Percentiles rank a stretch among this genome's conserved stretches.
These are phyloP conservation scores for Pythium apleroticum DNA, from an alignment of 352 stramenopile genomes.

Conservation along the genomic window DNA sequence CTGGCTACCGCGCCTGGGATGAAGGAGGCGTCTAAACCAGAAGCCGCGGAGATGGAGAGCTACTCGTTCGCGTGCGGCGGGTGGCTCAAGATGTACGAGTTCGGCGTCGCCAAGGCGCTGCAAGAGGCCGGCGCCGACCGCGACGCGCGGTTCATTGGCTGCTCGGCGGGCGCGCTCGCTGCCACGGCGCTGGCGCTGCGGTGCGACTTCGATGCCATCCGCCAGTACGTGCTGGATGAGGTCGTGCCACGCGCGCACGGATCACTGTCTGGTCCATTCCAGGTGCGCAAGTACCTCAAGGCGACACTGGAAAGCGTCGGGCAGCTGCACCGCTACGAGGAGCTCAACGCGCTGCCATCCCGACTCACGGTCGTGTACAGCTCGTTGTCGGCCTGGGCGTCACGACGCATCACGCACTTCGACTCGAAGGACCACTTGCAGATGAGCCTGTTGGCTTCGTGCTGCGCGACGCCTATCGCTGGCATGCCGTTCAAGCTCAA, in stretches of 20 bases:
- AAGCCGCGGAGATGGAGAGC: slow-evolving; percentile 29
- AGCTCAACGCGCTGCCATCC: slow-evolving; percentile 45
- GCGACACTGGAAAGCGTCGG: slow-evolving; percentile 42
- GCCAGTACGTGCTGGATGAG: slow-evolving; percentile 52
- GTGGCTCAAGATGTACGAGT: slow-evolving; percentile 90
- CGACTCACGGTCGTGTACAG: slow-evolving; percentile 70
- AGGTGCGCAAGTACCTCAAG: slow-evolving; percentile 64
- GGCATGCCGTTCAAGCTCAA: slow-evolving; percentile 83
- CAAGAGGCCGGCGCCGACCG: slow-evolving; percentile 70
- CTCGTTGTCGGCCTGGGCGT: slow-evolving; percentile 69
- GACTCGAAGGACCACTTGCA: slow-evolving; percentile 61
- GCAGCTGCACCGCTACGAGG: slow-evolving; percentile 42
- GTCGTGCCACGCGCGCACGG: slow-evolving; percentile 57
- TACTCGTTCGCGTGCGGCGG: slow-evolving; percentile 88
- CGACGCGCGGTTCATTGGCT: slow-evolving; percentile 68
- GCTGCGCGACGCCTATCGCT: slow-evolving; percentile 75
- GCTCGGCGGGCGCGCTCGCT: slow-evolving; percentile 70
- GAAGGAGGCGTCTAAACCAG: neutral
- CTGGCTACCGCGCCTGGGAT: neutral
- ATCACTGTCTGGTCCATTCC: slow-evolving; percentile 54
- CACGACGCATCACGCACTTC: slow-evolving; percentile 67
- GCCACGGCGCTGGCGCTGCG: slow-evolving; percentile 67
- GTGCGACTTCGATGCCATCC: slow-evolving; percentile 76
- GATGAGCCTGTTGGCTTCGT: slow-evolving; percentile 71
- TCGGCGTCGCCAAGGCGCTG: slow-evolving; percentile 84